phyloP scores from a whole-genome alignment of 768 basidiomycete genomes.

The Auriculariales sp. region DNA sequence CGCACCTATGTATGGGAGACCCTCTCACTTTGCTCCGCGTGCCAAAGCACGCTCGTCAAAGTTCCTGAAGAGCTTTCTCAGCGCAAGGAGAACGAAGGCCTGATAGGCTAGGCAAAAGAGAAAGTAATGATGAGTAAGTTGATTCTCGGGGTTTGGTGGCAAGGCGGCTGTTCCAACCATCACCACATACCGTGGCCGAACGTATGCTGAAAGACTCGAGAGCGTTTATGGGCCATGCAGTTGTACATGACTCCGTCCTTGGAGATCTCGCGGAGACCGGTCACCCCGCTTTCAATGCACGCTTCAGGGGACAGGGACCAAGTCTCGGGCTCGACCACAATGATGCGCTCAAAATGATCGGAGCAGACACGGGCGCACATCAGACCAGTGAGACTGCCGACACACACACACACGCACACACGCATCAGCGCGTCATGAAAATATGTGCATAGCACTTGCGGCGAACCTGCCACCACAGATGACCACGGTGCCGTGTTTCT shows the following conservation, averaged over 20 bases:
- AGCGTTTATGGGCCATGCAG: slow-evolving; percentile 1
- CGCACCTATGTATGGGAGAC: slow-evolving; percentile 8
- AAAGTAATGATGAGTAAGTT: too few relatives aligned
- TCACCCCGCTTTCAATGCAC: background rate
- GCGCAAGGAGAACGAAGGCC: slow-evolving; percentile 4
- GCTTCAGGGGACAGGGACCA: slow-evolving; percentile 9
- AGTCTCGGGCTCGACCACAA: slow-evolving; percentile 16
- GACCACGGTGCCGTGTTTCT: too few relatives aligned
- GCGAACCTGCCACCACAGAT: too few relatives aligned
- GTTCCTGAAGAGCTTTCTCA: slow-evolving; percentile 10
- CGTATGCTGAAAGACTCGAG: slow-evolving; percentile 10
- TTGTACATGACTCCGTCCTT: slow-evolving; percentile 5
- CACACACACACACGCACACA: too few relatives aligned
- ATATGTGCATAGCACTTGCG: too few relatives aligned
- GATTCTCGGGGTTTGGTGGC: too few relatives aligned
- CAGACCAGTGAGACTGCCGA: slow-evolving; percentile 16
- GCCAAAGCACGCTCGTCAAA: too few relatives aligned
- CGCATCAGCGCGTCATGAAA: too few relatives aligned
- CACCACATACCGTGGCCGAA: slow-evolving; percentile 5
- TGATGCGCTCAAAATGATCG: slow-evolving; percentile 15
- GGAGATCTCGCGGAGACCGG: too few relatives aligned
- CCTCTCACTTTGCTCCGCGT: slow-evolving; percentile 5
- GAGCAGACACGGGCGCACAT: slow-evolving; percentile 14
- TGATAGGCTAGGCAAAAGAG: too few relatives aligned
- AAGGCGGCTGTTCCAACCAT: background rate